These are phyloP conservation scores for Mortierella polycephala DNA, from an alignment of 371 early-diverging fungal genomes.

Conservation along the genomic window DNA sequence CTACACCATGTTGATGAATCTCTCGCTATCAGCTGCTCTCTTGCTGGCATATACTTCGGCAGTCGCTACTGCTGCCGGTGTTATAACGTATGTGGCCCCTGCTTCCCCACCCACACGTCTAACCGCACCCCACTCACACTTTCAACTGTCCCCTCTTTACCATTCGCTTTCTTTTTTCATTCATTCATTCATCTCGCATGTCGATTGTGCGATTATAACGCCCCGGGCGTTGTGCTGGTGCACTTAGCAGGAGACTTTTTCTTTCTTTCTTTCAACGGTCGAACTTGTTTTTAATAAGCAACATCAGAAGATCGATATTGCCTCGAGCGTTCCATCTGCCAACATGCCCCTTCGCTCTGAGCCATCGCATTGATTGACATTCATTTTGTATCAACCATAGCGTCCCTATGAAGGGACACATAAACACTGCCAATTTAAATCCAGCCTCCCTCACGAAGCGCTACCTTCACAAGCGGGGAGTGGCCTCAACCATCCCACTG, in stretches of 20 bases:
- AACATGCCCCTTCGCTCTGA: background rate
- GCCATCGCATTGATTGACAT: no score
- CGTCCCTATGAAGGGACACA: conserved; percentile 18
- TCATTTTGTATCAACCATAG: background rate
- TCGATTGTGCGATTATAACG: no score
- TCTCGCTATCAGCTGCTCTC: background rate
- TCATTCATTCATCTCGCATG: no score
- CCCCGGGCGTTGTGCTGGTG: no score
- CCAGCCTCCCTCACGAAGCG: conserved; percentile 14
- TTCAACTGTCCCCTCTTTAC: no score
- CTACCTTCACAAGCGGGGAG: conserved; percentile 31
- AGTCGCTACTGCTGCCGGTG: conserved; percentile 7
- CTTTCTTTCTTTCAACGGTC: background rate
- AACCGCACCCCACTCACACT: background rate
- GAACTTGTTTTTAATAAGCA: no score
- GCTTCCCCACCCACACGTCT: background rate
- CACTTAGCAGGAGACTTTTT: background rate
- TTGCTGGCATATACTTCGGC: conserved; percentile 5
- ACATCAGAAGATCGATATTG: no score
- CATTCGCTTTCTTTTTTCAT: no score
- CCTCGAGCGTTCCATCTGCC: no score
- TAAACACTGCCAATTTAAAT: conserved; percentile 13
- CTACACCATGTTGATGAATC: conserved; percentile 6
- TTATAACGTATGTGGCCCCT: conserved; percentile 21
- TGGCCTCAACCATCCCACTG: conserved; percentile 5